Percentiles rank a stretch among this genome's conserved stretches.
phyloP scores from a whole-genome alignment of 495 filamentous ascomycete species.

The Podospora australis region DNA sequence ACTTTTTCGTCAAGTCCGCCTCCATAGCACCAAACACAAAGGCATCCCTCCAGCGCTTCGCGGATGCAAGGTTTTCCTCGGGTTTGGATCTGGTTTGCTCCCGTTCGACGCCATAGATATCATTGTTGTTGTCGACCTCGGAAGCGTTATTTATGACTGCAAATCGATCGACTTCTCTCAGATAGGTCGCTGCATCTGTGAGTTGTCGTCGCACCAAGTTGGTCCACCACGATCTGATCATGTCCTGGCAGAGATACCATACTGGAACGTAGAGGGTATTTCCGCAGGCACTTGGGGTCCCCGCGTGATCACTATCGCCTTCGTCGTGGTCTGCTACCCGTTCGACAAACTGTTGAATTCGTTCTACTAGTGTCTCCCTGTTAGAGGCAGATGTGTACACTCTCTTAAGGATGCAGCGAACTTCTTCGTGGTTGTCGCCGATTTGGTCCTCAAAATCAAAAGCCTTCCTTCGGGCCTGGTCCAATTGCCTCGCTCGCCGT shows the following conservation, averaged over 20 bases:
- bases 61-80: not conserved
- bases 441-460: too few relatives aligned
- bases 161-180: not conserved
- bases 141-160: not conserved
- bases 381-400: not conserved
- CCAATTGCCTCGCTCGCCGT: not conserved
- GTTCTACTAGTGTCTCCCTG: not conserved
- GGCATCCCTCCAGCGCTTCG: not conserved
- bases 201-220: not conserved
- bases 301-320: too few relatives aligned
- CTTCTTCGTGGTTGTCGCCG: too few relatives aligned
- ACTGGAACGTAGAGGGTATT: too few relatives aligned
- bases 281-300: too few relatives aligned
- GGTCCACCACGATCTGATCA: too few relatives aligned
- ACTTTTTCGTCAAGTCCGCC: constrained; percentile 2
- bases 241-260: too few relatives aligned
- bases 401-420: too few relatives aligned
- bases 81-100: not conserved
- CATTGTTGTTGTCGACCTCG: not conserved
- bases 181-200: not conserved
- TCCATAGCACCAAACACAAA: constrained; percentile 4
- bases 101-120: not conserved
- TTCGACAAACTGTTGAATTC: too few relatives aligned
- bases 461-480: not conserved
- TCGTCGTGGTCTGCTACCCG: too few relatives aligned